Conservation (phyloP, 257 asterid species). For the Solanum lycopersicoides region DNA sequence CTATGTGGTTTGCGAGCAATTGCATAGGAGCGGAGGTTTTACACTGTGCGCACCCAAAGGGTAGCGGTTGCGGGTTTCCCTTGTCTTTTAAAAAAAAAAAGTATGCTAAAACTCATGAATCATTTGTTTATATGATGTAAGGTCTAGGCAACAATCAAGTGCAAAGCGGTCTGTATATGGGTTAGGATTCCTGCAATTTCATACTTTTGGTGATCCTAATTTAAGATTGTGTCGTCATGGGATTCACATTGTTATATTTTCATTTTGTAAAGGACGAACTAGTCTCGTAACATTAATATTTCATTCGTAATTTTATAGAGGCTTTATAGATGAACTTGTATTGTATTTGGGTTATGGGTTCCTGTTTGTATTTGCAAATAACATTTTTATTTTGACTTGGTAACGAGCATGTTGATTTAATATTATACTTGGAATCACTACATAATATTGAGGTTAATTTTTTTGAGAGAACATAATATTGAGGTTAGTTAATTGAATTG, state of each 20-base stretch:
- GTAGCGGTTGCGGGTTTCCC: too few relatives aligned
- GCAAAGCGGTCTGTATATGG: neutral
- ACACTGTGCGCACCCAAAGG: too few relatives aligned
- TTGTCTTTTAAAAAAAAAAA: neutral
- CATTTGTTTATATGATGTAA: neutral
- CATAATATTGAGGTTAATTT: neutral
- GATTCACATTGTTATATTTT: neutral
- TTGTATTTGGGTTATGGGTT: neutral
- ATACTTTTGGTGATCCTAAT: neutral
- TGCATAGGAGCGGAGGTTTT: too few relatives aligned
- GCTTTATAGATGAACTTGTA: neutral
- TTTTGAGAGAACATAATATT: too few relatives aligned
- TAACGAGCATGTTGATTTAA: neutral
- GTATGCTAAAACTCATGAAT: neutral
- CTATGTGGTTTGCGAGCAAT: too few relatives aligned
- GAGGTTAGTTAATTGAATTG: neutral
- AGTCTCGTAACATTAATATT: neutral
- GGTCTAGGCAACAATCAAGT: neutral
- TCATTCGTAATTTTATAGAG: neutral
- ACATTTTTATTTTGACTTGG: neutral
- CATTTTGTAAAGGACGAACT: neutral
- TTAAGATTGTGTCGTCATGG: neutral
- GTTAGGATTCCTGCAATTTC: neutral
- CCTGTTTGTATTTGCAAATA: neutral
- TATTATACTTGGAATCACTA: neutral